Conservation (phyloP, 2,329 filamentous ascomycete genomes). For the Exserohilum rostratum region DNA sequence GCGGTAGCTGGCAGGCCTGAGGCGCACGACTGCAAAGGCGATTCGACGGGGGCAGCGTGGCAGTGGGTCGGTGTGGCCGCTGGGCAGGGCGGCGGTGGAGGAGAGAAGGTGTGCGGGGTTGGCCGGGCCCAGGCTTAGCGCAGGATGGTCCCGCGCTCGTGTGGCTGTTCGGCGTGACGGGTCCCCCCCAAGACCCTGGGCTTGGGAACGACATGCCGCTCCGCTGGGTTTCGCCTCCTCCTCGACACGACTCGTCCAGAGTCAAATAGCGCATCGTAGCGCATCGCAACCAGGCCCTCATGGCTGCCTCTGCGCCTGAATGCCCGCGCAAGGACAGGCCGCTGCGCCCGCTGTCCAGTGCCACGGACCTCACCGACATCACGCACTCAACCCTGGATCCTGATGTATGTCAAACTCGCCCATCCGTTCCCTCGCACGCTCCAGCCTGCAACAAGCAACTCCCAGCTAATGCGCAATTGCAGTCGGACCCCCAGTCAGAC, state of each 20-base stretch:
- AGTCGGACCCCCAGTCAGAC: conserved; percentile 44
- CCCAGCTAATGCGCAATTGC: conserved; percentile 23
- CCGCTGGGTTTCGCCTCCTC: conserved; percentile 25
- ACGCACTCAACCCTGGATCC: conserved; percentile 23
- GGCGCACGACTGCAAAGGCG: conserved; percentile 11
- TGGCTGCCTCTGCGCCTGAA: conserved; percentile 13
- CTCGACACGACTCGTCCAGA: conserved; percentile 17
- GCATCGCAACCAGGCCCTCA: conserved; percentile 7
- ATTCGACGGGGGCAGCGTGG: conserved; percentile 11
- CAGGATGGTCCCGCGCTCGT: conserved; percentile 16
- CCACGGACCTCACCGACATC: conserved; percentile 28
- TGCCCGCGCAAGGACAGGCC: conserved; percentile 10
- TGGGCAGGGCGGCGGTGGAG: conserved; percentile 19
- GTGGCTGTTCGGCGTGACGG: conserved; percentile 18
- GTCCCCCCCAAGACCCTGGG: conserved; percentile 24
- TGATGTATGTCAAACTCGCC: conserved; percentile 22
- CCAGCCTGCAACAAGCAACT: conserved; percentile 1
- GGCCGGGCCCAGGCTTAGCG: conserved; percentile 15
- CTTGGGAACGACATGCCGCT: conserved; percentile 25
- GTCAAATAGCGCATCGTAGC: conserved; percentile 9
- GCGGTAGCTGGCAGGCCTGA: conserved; percentile 8
- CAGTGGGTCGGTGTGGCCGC: conserved; percentile 15
- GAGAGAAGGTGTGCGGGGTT: conserved; percentile 15
- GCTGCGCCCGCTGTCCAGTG: conserved; percentile 26
- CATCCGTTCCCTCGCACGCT: conserved; percentile 10